Conservation (phyloP, 2,329 filamentous ascomycete species). For the Exophiala bonariae region DNA sequence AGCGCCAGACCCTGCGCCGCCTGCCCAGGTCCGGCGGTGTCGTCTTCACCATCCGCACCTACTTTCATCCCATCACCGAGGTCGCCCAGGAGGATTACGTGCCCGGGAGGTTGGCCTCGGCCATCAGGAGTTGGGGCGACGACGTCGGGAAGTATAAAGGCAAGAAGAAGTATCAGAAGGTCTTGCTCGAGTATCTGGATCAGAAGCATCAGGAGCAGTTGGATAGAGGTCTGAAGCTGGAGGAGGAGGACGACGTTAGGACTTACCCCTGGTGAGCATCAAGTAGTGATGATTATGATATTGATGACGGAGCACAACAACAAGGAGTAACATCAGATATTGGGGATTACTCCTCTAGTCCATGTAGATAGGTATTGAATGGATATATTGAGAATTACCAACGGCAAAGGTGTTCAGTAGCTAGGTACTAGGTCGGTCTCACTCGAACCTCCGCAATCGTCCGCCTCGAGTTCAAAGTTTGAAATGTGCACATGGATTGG, state of each 20-base stretch:
- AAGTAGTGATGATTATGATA: not conserved
- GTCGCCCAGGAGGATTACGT: slow-evolving; percentile 73
- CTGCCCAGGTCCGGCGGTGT: slow-evolving; percentile 59
- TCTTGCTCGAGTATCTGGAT: slow-evolving; percentile 76
- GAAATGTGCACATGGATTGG: not conserved
- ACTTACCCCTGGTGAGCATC: slow-evolving; percentile 60
- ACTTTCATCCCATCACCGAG: slow-evolving; percentile 71
- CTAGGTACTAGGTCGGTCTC: too few species aligned
- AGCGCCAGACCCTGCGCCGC: slow-evolving; percentile 69
- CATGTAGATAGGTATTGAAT: too few species aligned
- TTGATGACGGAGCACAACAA: too few species aligned
- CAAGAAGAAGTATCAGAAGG: slow-evolving; percentile 68
- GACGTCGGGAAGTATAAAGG: slow-evolving; percentile 79
- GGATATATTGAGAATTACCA: too few species aligned
- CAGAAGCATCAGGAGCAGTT: slow-evolving; percentile 72
- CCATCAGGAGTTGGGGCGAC: slow-evolving; percentile 77
- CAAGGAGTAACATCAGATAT: too few species aligned
- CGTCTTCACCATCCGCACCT: slow-evolving; percentile 77
- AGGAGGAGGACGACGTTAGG: slow-evolving; percentile 59
- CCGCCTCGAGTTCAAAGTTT: too few species aligned
- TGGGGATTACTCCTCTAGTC: too few species aligned
- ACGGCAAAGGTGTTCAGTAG: too few species aligned
- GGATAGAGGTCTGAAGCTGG: slow-evolving; percentile 62
- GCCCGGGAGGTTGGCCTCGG: slow-evolving; percentile 74
- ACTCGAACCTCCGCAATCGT: too few species aligned